phyloP scores from a whole-genome alignment of 768 basidiomycete genomes.

The Pleurotus giganteus region DNA sequence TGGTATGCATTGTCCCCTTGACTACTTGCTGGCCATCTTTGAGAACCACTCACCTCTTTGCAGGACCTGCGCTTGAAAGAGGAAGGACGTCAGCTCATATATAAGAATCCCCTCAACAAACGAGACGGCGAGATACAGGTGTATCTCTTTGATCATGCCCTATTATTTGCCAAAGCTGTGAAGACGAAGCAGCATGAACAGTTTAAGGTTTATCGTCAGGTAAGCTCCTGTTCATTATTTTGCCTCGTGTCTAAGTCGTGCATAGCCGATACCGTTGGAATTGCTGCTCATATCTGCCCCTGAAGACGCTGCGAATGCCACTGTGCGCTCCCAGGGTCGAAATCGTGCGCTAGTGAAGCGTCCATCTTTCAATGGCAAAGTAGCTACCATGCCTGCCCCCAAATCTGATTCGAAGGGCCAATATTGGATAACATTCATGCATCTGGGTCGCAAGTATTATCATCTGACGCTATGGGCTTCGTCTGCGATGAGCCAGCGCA shows the following conservation, averaged over 20 bases:
- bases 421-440: slow-evolving; percentile 89
- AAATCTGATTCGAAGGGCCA: slow-evolving; percentile 75
- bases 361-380: slow-evolving; percentile 32
- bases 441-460: slow-evolving; percentile 92
- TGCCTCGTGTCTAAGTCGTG: slow-evolving; percentile 5
- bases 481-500: slow-evolving; percentile 79
- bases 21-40: slow-evolving; percentile 1
- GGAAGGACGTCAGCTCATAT: slow-evolving; percentile 86
- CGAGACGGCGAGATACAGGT: slow-evolving; percentile 90
- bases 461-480: slow-evolving; percentile 89
- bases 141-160: slow-evolving; percentile 95
- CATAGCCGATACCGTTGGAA: slow-evolving; percentile 93
- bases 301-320: slow-evolving; percentile 52
- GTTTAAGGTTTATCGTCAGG: slow-evolving; percentile 89
- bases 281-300: slow-evolving; percentile 79
- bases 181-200: slow-evolving; percentile 92
- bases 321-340: slow-evolving; percentile 29
- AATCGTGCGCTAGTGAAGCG: slow-evolving; percentile 41
- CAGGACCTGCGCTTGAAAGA: slow-evolving; percentile 86
- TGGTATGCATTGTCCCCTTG: slow-evolving; percentile 49
- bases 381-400: slow-evolving; percentile 28
- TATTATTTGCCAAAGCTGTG: slow-evolving; percentile 82
- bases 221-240: slow-evolving; percentile 38
- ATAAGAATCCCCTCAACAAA: slow-evolving; percentile 88
- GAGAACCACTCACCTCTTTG: background rate